A percentile compares a stretch with the other conserved stretches of the same genome.
Conservation (phyloP, 2,329 filamentous ascomycete species). For the Diplodia corticola region DNA sequence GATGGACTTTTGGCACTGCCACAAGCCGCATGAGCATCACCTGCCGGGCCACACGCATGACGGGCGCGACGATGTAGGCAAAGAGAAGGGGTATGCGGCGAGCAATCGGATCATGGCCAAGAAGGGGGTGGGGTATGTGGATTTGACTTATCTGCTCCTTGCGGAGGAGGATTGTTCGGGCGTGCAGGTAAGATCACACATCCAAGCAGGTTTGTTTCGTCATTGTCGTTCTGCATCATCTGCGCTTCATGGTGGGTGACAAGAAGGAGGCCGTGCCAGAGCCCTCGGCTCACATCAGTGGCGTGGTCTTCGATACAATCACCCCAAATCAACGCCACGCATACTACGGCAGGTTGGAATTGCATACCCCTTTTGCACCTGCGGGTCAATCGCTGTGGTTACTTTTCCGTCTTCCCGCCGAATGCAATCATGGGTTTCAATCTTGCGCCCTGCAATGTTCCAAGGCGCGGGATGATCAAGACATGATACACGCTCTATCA, state of each 20-base stretch:
- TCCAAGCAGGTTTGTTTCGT: background rate
- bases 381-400: background rate
- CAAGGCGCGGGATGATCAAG: constrained; percentile 9
- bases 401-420: background rate
- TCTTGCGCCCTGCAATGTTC: background rate
- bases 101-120: constrained; percentile 70
- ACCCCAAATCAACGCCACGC: constrained; percentile 50
- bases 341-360: background rate
- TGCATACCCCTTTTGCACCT: constrained; percentile 5
- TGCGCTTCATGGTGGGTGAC: constrained; percentile 42
- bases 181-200: constrained; percentile 45
- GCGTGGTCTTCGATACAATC: constrained; percentile 60
- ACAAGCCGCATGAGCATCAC: constrained; percentile 74
- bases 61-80: constrained; percentile 32
- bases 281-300: constrained; percentile 35
- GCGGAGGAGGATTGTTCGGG: constrained; percentile 63
- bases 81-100: constrained; percentile 76
- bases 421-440: constrained; percentile 2
- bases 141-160: constrained; percentile 75
- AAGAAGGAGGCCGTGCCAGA: constrained; percentile 57
- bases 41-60: constrained; percentile 48
- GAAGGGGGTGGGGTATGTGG: constrained; percentile 72
- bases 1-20: constrained; percentile 99
- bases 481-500: constrained; percentile 5
- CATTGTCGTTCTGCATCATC: background rate